Evolutionary conservation across 1,139 yeast genomes (phyloP).

Genomic region (Geotrichum reessii): DNA sequence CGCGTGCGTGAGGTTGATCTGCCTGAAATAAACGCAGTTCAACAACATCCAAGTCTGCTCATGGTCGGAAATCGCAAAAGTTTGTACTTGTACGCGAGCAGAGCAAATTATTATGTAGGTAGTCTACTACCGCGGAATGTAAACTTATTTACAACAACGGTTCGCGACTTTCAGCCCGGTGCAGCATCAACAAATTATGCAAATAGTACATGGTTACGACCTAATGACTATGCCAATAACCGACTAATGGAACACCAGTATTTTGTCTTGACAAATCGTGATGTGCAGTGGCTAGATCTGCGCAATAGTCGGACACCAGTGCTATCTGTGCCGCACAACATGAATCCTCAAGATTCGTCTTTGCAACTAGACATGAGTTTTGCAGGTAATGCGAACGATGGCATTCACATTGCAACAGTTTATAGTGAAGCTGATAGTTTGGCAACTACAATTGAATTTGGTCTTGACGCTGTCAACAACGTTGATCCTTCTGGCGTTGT

Average conservation of each 20-base stretch:
- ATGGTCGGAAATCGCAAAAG: conserved; percentile 16
- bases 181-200: conserved; percentile 9
- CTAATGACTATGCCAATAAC: not conserved
- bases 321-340: conserved; percentile 65
- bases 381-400: conserved; percentile 23
- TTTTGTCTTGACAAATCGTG: conserved; percentile 27
- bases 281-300: conserved; percentile 29
- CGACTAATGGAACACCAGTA: conserved; percentile 20
- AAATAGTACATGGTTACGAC: not conserved
- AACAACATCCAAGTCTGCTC: conserved; percentile 2
- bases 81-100: conserved; percentile 5
- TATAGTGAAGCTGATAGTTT: conserved; percentile 10
- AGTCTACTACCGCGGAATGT: conserved; percentile 7
- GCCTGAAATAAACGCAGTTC: not conserved
- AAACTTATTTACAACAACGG: conserved; percentile 1
- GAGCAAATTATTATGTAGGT: conserved; percentile 5
- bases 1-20: conserved; percentile 7
- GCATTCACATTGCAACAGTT: conserved; percentile 13
- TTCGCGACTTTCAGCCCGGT: conserved; percentile 17
- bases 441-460: conserved; percentile 13
- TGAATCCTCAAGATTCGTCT: conserved; percentile 53
- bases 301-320: conserved; percentile 36
- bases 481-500: not conserved
- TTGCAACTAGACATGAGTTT: conserved; percentile 39
- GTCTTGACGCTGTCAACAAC: conserved; percentile 5